Base-by-base conservation (phyloP, 176 grass and related monocot species). In the Metroxylon sagu region DNA sequence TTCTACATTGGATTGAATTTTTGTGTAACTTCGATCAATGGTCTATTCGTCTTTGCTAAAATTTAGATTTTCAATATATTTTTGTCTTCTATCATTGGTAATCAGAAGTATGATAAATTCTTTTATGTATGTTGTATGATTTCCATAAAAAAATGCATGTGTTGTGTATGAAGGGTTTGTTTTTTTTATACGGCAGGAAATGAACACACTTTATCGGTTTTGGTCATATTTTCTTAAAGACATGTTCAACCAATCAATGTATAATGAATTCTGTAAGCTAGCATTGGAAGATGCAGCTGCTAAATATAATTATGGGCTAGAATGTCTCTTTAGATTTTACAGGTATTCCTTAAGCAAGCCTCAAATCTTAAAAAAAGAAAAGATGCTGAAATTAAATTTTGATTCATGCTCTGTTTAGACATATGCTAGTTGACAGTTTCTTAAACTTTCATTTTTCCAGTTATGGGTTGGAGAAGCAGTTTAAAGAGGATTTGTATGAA, bases 261-360 rank as follows among this genome's bases (percentile, higher is more conserved):
- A 99, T 49, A 78, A 89, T n/a, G 67, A 99, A 62, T 99, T 99
- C 73, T 76, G 62, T 72, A 81, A 92, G 61, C 78, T 99, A 3
- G 79, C 94, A 21, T 71, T 89, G 27, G 94, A 99, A 61, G 94
- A 99, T 72, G 81, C 88, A 16, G 76, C 56, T 81, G 82, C 88
- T 57, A 93, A 73, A 60, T 99, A 99, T 71, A 85, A 76, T 79
- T 99, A 99, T 81, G 88, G 94, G 35, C 76, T 99, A 12, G 85
- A 99, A 54, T 99, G 94, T 56, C 88, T 99, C 71, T 99, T 99
- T 68, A 92, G 94, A 83, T 99, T 93, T 85, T 99, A 93, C 79
- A 99, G 94, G 94, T 92, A 76, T 14, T 23, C 8, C 35, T 43
- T 43, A 12, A 43, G 35, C 35, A 43, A 43, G 35, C 35, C 10